phyloP scores from a whole-genome alignment of 2,329 filamentous ascomycete genomes.

The Geosmithia flava region DNA sequence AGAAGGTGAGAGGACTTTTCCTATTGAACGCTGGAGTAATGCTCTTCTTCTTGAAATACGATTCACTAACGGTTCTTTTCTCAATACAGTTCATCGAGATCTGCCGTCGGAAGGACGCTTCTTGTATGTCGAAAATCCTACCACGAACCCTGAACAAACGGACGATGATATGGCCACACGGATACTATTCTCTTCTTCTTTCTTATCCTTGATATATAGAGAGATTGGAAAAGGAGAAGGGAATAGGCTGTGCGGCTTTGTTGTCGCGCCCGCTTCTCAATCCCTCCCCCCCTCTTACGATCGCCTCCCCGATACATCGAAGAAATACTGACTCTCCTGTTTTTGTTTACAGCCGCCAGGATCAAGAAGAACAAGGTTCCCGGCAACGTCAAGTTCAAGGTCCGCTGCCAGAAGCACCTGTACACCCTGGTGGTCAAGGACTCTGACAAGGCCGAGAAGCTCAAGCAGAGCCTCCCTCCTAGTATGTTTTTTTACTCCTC shows the following conservation, averaged over 20 bases:
- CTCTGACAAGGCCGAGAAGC: slow-evolving; percentile 98
- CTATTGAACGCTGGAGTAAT: background rate
- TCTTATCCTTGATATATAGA: too few species aligned
- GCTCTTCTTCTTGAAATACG: too few species aligned
- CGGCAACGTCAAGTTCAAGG: slow-evolving; percentile 99
- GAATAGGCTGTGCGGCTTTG: too few species aligned
- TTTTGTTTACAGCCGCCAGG: slow-evolving; percentile 61
- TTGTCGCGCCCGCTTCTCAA: too few species aligned
- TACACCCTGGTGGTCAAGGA: slow-evolving; percentile 99
- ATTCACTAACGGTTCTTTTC: too few species aligned
- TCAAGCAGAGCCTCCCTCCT: slow-evolving; percentile 96
- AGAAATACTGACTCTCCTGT: slow-evolving; percentile 49
- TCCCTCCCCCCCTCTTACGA: background rate
- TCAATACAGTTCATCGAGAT: slow-evolving; percentile 87
- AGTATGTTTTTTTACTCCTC: slow-evolving; percentile 48
- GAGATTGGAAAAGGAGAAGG: too few species aligned
- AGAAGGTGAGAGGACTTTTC: slow-evolving; percentile 46
- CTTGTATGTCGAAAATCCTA: slow-evolving; percentile 56
- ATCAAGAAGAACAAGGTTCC: slow-evolving; percentile 93
- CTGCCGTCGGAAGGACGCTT: slow-evolving; percentile 98
- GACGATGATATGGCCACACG: background rate
- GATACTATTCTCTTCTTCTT: too few species aligned
- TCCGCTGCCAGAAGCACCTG: slow-evolving; percentile 90
- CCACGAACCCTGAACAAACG: background rate
- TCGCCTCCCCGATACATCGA: too few species aligned